Percentiles rank a stretch among this genome's conserved stretches.
phyloP scores from a whole-genome alignment of 768 basidiomycete genomes.

The Artomyces pyxidatus region DNA sequence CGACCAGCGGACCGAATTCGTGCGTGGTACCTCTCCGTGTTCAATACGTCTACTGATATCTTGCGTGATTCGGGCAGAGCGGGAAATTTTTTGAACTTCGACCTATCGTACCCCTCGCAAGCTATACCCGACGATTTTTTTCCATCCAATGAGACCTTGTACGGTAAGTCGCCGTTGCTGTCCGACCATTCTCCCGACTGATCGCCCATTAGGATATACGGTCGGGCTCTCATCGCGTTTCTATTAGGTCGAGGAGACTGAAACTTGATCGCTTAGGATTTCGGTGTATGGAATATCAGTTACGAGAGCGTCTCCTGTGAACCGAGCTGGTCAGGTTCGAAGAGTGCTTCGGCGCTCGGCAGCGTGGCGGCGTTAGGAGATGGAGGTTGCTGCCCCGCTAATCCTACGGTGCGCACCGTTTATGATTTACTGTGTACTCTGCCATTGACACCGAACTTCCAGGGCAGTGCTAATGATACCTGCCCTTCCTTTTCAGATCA shows the following conservation, averaged over 20 bases:
- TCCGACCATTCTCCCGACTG: neutral
- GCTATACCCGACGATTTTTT: constrained; percentile 67
- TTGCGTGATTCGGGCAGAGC: constrained; percentile 35
- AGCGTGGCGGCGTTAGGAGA: constrained; percentile 50
- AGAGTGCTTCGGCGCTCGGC: constrained; percentile 54
- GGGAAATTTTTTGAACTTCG: constrained; percentile 70
- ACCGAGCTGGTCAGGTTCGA: constrained; percentile 54
- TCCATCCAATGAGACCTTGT: constrained; percentile 57
- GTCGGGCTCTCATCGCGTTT: constrained; percentile 20
- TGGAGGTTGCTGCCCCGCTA: constrained; percentile 64
- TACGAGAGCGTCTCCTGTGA: constrained; percentile 60
- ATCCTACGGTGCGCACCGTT: constrained; percentile 43
- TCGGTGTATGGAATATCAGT: constrained; percentile 80
- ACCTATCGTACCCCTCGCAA: constrained; percentile 68
- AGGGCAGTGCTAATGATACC: constrained; percentile 27
- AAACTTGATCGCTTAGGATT: constrained; percentile 42
- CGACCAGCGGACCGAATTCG: constrained; percentile 51
- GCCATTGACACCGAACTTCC: neutral
- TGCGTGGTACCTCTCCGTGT: constrained; percentile 27
- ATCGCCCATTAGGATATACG: constrained; percentile 26
- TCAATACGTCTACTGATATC: neutral
- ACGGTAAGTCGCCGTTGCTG: constrained; percentile 36
- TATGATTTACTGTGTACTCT: neutral
- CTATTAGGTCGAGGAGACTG: neutral
- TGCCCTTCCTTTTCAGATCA: constrained; percentile 69